These are phyloP conservation scores for Aspergillus sp. DNA, from an alignment of 2,329 filamentous ascomycete genomes.

Conservation along the genomic window DNA sequence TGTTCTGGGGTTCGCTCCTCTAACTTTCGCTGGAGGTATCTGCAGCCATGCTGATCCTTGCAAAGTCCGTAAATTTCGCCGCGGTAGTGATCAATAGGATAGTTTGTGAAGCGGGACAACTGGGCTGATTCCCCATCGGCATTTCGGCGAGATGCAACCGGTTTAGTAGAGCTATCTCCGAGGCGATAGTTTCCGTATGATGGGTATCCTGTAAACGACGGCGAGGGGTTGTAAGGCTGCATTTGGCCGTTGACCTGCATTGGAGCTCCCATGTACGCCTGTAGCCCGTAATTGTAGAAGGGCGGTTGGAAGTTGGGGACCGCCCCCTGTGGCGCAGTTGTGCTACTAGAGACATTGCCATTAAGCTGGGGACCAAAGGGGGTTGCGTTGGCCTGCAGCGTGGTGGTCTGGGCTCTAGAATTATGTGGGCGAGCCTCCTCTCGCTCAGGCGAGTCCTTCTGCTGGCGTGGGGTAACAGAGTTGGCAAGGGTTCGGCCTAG, in stretches of 20 bases:
- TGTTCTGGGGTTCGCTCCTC: constrained; percentile 85
- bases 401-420: constrained; percentile 69
- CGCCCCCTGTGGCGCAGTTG: constrained; percentile 35
- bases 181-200: constrained; percentile 61
- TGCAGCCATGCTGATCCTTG: constrained; percentile 97
- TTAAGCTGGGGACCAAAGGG: constrained; percentile 73
- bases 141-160: constrained; percentile 67
- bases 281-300: constrained; percentile 56
- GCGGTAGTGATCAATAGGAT: constrained; percentile 76
- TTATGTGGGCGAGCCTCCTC: constrained; percentile 51
- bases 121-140: constrained; percentile 57
- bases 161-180: constrained; percentile 75
- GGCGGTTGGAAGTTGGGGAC: constrained; percentile 42
- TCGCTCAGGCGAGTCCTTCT: constrained; percentile 43
- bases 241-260: constrained; percentile 42
- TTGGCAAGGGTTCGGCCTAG: constrained; percentile 77
- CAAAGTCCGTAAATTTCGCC: constrained; percentile 88
- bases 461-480: constrained; percentile 67
- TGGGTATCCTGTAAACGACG: constrained; percentile 57
- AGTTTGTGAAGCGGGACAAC: constrained; percentile 79
- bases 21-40: constrained; percentile 95
- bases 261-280: constrained; percentile 60
- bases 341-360: constrained; percentile 34
- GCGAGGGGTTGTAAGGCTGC: constrained; percentile 57
- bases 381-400: constrained; percentile 77